Evolutionary conservation across 306 rosid genomes (phyloP).

Genomic region (Cyclanthera cordifolia): DNA sequence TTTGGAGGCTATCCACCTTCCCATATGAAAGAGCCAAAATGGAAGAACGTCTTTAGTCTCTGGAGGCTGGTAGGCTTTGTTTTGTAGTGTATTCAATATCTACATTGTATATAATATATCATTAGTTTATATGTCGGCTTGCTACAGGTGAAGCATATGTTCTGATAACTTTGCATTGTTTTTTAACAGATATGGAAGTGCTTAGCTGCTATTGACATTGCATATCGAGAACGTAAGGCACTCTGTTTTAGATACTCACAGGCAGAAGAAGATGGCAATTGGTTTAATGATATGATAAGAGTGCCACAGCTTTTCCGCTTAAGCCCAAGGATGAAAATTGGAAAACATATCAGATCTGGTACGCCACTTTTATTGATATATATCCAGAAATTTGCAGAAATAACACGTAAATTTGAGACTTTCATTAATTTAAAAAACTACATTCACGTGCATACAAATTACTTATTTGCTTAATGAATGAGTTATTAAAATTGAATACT

Average conservation of each 20-base stretch:
- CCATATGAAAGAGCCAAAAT: background rate
- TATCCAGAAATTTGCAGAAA: background rate
- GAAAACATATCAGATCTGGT: background rate
- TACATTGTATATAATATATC: background rate
- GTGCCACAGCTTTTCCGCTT: background rate
- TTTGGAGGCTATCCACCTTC: background rate
- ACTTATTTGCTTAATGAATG: no score
- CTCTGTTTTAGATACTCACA: background rate
- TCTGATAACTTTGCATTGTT: background rate
- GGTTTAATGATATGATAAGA: background rate
- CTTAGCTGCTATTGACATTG: background rate
- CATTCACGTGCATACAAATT: no score
- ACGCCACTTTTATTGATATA: background rate
- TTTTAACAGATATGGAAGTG: background rate
- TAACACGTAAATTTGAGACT: no score
- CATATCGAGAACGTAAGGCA: background rate
- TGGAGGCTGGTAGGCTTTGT: conserved; percentile 4
- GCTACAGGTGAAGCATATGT: background rate
- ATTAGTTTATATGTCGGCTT: background rate
- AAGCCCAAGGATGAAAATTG: background rate
- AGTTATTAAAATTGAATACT: no score
- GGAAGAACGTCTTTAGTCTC: background rate
- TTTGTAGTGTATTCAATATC: background rate
- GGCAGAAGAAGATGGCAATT: background rate
- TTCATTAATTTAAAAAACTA: no score